Conservation (phyloP, 257 asterid genomes). For the Asclepias syriaca region DNA sequence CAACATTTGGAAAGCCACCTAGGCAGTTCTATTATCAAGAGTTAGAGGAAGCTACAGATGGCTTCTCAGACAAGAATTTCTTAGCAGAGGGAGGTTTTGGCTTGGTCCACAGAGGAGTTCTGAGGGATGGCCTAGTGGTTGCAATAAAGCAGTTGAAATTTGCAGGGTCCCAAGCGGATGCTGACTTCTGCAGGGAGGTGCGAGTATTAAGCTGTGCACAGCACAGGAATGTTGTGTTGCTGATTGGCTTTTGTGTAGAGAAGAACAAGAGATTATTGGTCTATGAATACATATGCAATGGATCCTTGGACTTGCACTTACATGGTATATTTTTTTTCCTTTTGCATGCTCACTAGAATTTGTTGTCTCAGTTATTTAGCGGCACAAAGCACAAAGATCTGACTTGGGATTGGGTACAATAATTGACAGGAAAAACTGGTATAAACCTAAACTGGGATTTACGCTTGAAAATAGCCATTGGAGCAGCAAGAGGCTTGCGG, state of each 20-base stretch:
- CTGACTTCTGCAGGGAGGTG: conserved; percentile 84
- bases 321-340: conserved; percentile 51
- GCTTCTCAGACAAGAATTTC: conserved; percentile 55
- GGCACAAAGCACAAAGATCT: neutral
- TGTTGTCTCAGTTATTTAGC: neutral
- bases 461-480: conserved; percentile 72
- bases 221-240: conserved; percentile 81
- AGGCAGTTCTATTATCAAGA: conserved; percentile 59
- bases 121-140: conserved; percentile 59
- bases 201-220: conserved; percentile 85
- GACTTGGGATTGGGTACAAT: neutral
- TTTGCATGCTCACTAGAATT: neutral
- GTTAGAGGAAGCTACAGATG: conserved; percentile 66
- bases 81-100: conserved; percentile 75
- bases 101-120: conserved; percentile 66
- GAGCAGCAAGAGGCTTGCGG: conserved; percentile 89
- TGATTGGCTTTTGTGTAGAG: conserved; percentile 75
- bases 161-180: conserved; percentile 59
- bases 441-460: conserved; percentile 53
- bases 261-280: conserved; percentile 64
- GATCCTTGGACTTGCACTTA: conserved; percentile 74
- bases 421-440: conserved; percentile 45
- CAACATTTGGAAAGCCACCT: conserved; percentile 84
- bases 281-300: conserved; percentile 80
- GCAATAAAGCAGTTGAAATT: conserved; percentile 72